phyloP scores from a whole-genome alignment of 768 basidiomycete genomes.

The Trametes coccinea region DNA sequence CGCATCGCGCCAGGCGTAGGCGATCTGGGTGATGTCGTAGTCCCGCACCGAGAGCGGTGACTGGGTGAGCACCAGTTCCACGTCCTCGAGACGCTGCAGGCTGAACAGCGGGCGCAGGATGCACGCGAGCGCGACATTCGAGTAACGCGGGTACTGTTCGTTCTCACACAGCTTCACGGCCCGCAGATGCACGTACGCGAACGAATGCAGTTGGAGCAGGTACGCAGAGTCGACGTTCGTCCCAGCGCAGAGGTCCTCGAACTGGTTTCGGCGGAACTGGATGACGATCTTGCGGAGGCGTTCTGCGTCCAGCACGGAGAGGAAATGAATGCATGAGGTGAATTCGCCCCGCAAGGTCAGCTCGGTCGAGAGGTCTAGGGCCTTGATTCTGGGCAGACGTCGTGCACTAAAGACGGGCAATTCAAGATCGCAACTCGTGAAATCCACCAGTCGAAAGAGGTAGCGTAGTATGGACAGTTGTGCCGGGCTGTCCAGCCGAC shows the following conservation, averaged over 20 bases:
- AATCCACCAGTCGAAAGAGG: not conserved
- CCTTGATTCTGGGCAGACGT: not conserved
- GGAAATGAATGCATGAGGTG: slow-evolving; percentile 2
- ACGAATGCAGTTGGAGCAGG: not conserved
- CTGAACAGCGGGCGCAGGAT: not conserved
- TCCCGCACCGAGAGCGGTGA: slow-evolving; percentile 4
- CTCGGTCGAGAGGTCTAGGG: not conserved
- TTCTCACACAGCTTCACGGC: not conserved
- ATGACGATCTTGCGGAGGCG: not conserved
- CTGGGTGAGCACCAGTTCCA: slow-evolving; percentile 2
- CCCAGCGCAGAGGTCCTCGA: not conserved
- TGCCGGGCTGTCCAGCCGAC: not conserved
- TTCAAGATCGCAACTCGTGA: slow-evolving; percentile 7
- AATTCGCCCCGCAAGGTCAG: slow-evolving; percentile 10
- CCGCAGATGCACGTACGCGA: not conserved
- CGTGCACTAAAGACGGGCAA: not conserved
- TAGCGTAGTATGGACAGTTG: not conserved
- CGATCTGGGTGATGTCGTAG: not conserved
- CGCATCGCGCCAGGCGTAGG: not conserved
- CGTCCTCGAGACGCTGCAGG: slow-evolving; percentile 9
- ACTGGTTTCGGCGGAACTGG: slow-evolving; percentile 7
- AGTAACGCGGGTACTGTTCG: slow-evolving; percentile 1
- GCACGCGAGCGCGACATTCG: not conserved
- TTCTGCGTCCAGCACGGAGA: slow-evolving; percentile 1
- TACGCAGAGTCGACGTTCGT: slow-evolving; percentile 3